A percentile compares a stretch with the other conserved stretches of the same genome.
phyloP scores from a whole-genome alignment of 257 asterid species.

The Ligustrum vulgare region DNA sequence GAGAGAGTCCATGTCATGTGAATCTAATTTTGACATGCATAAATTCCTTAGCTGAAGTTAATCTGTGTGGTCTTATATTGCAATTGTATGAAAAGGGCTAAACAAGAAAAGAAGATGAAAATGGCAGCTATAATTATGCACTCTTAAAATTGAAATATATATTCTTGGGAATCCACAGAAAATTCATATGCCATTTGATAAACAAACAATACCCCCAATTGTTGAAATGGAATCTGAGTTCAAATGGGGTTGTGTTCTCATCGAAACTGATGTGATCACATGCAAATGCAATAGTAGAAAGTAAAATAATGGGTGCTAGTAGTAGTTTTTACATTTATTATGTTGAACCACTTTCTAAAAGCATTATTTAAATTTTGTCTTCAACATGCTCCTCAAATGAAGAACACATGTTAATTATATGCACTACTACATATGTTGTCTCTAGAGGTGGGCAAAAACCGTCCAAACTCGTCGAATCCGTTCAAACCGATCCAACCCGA shows the following conservation, averaged over 20 bases:
- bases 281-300: not conserved
- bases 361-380: not conserved
- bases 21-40: constrained; percentile 12
- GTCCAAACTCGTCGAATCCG: too few species aligned
- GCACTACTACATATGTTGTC: not conserved
- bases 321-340: not conserved
- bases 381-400: not conserved
- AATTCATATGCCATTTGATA: constrained; percentile 6
- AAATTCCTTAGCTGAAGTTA: not conserved
- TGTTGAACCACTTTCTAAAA: not conserved
- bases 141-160: not conserved
- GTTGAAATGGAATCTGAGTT: constrained; percentile 5
- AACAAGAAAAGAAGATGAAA: constrained; percentile 7
- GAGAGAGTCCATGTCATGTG: constrained; percentile 11
- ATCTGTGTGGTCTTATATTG: not conserved
- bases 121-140: not conserved
- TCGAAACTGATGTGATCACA: not conserved
- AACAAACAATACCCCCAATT: constrained; percentile 14
- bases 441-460: too few species aligned
- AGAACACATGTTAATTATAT: not conserved
- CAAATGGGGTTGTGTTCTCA: constrained; percentile 3
- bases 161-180: not conserved
- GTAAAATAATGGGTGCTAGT: not conserved
- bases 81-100: constrained; percentile 21
- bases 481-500: too few species aligned